A percentile compares a stretch with the other conserved stretches of the same genome.
phyloP scores from a whole-genome alignment of 2,329 filamentous ascomycete genomes.

The Penicillium capsulatum region DNA sequence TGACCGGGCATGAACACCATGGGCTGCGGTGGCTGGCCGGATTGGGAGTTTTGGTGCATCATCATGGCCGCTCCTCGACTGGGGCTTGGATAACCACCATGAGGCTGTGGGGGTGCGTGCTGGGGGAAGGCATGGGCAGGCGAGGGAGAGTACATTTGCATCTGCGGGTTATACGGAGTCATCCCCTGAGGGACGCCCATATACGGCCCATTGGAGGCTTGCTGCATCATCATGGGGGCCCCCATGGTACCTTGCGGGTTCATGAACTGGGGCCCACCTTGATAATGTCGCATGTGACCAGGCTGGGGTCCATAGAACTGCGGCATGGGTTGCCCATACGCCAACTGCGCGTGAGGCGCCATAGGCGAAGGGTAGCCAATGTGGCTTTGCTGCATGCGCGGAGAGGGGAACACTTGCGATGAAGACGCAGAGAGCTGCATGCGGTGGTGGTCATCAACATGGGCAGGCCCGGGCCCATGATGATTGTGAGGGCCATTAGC shows the following conservation, averaged over 20 bases:
- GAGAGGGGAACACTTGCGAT: constrained; percentile 79
- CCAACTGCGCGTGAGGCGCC: constrained; percentile 64
- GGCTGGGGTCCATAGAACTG: constrained; percentile 68
- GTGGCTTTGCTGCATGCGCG: constrained; percentile 65
- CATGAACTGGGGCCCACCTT: constrained; percentile 68
- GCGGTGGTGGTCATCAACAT: constrained; percentile 74
- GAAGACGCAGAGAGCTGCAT: constrained; percentile 83
- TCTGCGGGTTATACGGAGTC: constrained; percentile 64
- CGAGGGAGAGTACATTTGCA: constrained; percentile 78
- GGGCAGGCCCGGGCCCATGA: constrained; percentile 62
- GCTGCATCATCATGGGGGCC: constrained; percentile 78
- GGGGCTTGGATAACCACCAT: constrained; percentile 83
- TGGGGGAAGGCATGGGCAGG: constrained; percentile 64
- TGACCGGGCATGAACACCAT: constrained; percentile 67
- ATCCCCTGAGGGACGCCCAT: constrained; percentile 69
- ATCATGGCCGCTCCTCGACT: constrained; percentile 84
- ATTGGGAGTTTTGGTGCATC: constrained; percentile 90
- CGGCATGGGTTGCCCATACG: constrained; percentile 68
- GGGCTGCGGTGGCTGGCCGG: constrained; percentile 67
- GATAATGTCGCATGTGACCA: constrained; percentile 66
- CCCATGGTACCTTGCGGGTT: constrained; percentile 69
- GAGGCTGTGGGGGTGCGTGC: constrained; percentile 50
- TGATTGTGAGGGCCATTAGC: constrained; percentile 75
- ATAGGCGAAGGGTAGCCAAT: constrained; percentile 67
- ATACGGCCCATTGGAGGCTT: constrained; percentile 63